Evolutionary conservation across 176 grass and related monocot species (phyloP).

Genomic region (Carex parvula): DNA sequence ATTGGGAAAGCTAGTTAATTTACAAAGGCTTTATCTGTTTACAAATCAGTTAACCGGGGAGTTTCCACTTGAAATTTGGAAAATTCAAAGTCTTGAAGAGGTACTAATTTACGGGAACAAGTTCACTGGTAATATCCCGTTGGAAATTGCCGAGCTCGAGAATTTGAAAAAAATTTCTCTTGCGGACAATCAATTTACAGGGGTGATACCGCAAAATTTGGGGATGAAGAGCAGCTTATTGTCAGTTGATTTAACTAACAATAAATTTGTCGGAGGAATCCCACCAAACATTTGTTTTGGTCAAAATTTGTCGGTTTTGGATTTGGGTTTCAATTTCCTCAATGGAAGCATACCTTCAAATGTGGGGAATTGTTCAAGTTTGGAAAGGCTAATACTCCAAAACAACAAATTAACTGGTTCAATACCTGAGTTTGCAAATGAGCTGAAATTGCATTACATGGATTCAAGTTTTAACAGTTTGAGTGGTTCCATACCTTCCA

Average conservation of each 20-base stretch:
- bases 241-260: slow-evolving; percentile 51
- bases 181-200: slow-evolving; percentile 48
- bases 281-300: slow-evolving; percentile 65
- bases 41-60: slow-evolving; percentile 43
- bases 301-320: slow-evolving; percentile 46
- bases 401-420: slow-evolving; percentile 45
- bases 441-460: slow-evolving; percentile 33
- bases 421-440: slow-evolving; percentile 41
- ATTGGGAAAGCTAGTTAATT: slow-evolving; percentile 37
- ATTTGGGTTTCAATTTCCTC: slow-evolving; percentile 51
- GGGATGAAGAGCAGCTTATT: slow-evolving; percentile 46
- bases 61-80: slow-evolving; percentile 58
- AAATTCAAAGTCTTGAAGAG: slow-evolving; percentile 39
- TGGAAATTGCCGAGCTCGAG: slow-evolving; percentile 39
- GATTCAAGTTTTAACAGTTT: slow-evolving; percentile 51
- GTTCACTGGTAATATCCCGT: slow-evolving; percentile 43
- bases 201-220: slow-evolving; percentile 47
- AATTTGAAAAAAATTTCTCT: slow-evolving; percentile 45
- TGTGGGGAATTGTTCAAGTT: slow-evolving; percentile 44
- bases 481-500: slow-evolving; percentile 48
- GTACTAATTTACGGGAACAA: slow-evolving; percentile 40
- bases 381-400: slow-evolving; percentile 44
- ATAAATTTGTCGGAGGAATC: slow-evolving; percentile 51
- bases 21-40: slow-evolving; percentile 37
- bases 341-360: slow-evolving; percentile 59